A percentile compares a stretch with the other conserved stretches of the same genome.
phyloP scores from a whole-genome alignment of 495 filamentous ascomycete species.

The Aspergillus cristatus region DNA sequence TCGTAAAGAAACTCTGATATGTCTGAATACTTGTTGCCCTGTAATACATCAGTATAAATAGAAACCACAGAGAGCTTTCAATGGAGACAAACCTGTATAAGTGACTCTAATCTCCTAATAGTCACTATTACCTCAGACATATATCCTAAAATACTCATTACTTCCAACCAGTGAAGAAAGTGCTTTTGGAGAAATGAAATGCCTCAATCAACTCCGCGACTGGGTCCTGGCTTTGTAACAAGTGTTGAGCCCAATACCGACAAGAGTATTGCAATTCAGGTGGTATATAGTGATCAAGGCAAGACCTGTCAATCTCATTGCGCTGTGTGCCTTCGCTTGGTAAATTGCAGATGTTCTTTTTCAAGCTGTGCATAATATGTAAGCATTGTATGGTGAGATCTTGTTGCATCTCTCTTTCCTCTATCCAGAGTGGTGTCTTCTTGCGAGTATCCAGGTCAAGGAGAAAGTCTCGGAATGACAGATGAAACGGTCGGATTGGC shows the following conservation, averaged over 20 bases:
- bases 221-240: neutral
- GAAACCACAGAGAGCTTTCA: too few relatives aligned
- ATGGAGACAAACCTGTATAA: too few relatives aligned
- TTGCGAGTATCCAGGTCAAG: conserved; percentile 6
- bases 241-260: conserved; percentile 22
- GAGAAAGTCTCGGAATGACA: conserved; percentile 24
- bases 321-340: conserved; percentile 12
- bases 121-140: too few relatives aligned
- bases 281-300: conserved; percentile 18
- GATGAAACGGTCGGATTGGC: conserved; percentile 11
- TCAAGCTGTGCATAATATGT: conserved; percentile 18
- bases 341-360: conserved; percentile 32
- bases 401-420: conserved; percentile 6
- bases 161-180: neutral
- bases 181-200: neutral
- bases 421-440: conserved; percentile 14
- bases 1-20: too few relatives aligned
- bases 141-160: too few relatives aligned
- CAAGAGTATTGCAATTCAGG: conserved; percentile 32
- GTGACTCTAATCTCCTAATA: too few relatives aligned
- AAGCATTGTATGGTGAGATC: conserved; percentile 21
- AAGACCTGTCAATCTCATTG: conserved; percentile 15
- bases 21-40: too few relatives aligned
- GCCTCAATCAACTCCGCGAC: neutral
- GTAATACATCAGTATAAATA: too few relatives aligned